phyloP scores from a whole-genome alignment of 306 rosid genomes.

The Cicer pinnatifidum region DNA sequence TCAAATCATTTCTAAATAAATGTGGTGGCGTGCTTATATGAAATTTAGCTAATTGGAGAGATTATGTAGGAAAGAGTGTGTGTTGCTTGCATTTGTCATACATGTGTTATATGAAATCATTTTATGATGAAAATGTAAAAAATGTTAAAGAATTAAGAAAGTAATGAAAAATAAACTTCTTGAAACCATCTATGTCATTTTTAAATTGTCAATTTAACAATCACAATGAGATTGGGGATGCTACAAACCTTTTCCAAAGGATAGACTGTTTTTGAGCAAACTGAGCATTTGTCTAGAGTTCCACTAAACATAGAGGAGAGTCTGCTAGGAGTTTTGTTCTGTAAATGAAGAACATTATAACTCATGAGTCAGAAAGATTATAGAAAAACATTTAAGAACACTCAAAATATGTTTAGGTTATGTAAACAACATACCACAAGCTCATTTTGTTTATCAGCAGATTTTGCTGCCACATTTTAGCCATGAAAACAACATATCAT shows the following conservation, averaged over 20 bases:
- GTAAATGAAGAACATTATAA: slow-evolving; percentile 28
- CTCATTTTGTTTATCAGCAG: slow-evolving; percentile 69
- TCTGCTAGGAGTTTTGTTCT: slow-evolving; percentile 76
- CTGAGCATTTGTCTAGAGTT: slow-evolving; percentile 89
- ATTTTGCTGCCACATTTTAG: slow-evolving; percentile 56
- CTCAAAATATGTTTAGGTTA: slow-evolving; percentile 38
- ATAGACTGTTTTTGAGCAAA: slow-evolving; percentile 90
- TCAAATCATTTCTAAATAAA: not conserved
- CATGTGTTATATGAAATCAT: not conserved
- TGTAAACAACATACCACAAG: slow-evolving; percentile 51
- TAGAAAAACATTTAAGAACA: not conserved
- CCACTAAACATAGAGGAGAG: slow-evolving; percentile 85
- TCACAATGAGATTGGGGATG: slow-evolving; percentile 15
- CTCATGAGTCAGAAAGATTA: slow-evolving; percentile 1
- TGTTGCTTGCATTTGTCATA: no score
- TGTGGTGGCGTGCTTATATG: not conserved
- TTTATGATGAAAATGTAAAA: not conserved
- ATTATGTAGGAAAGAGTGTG: no score
- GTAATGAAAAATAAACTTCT: slow-evolving; percentile 4
- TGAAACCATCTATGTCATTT: not conserved
- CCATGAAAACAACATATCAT: slow-evolving; percentile 36
- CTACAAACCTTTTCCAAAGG: slow-evolving; percentile 86
- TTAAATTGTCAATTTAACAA: not conserved
- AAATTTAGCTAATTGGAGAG: no score
- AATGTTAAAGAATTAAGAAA: not conserved